These are phyloP conservation scores for Mallotus nudiflorus DNA, from an alignment of 345 rosid species.

Conservation along the genomic window DNA sequence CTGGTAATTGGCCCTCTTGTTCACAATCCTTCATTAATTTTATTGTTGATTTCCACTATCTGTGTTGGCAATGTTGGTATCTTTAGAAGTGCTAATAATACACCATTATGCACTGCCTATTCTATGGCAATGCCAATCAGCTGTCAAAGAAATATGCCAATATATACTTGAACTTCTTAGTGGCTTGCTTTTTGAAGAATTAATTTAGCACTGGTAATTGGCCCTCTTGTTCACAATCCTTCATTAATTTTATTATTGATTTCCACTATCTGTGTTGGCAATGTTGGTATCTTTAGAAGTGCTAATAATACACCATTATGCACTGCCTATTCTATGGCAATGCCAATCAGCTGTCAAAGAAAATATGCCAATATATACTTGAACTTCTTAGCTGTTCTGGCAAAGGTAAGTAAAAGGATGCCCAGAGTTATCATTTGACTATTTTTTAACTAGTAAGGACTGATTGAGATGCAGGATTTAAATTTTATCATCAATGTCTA, in stretches of 20 bases:
- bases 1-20: slow-evolving; percentile 1
- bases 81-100: background rate
- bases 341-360: no score
- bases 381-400: background rate
- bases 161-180: no score
- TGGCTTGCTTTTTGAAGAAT: background rate
- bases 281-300: background rate
- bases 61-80: background rate
- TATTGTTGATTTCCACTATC: background rate
- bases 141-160: no score
- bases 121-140: no score
- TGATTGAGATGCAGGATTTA: no score
- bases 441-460: no score
- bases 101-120: background rate
- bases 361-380: no score
- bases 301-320: background rate
- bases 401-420: no score
- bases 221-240: no score
- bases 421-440: no score
- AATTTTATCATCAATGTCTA: no score
- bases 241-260: background rate
- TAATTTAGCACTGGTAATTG: background rate
- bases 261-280: slow-evolving; percentile 3
- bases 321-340: background rate
- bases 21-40: background rate